Conservation (phyloP, 495 filamentous ascomycete species). For the Cenococcum geophilum region DNA sequence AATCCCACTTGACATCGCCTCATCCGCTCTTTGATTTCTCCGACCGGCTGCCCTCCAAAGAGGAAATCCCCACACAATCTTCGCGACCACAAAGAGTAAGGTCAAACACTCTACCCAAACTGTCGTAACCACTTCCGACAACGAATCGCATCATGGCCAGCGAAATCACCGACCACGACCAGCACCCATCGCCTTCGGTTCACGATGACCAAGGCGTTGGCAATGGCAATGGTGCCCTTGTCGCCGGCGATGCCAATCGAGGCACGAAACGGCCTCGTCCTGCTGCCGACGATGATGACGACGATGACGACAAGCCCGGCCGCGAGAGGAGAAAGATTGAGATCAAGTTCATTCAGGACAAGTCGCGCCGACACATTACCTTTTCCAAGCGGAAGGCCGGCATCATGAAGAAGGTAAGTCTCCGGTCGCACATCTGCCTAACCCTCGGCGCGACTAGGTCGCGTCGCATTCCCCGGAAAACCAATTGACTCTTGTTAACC, state of each 20-base stretch:
- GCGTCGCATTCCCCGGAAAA: conserved; percentile 27
- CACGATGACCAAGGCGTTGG: conserved; percentile 55
- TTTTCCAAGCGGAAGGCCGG: conserved; percentile 99
- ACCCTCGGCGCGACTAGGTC: conserved; percentile 12
- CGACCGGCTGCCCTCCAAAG: conserved; percentile 26
- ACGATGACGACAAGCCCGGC: conserved; percentile 96
- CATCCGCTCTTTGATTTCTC: too few species aligned
- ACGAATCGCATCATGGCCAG: conserved; percentile 32
- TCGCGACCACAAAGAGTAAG: conserved; percentile 33
- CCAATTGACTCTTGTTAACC: conserved; percentile 17
- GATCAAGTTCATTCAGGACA: conserved; percentile 99
- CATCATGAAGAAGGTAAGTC: conserved; percentile 98
- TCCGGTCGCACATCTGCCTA: conserved; percentile 14
- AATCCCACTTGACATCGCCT: not conserved
- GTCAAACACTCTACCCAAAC: conserved; percentile 28
- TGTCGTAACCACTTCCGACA: conserved; percentile 22
- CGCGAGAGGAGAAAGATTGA: conserved; percentile 99
- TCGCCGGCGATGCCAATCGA: conserved; percentile 57
- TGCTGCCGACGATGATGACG: conserved; percentile 85
- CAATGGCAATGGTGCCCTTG: conserved; percentile 53
- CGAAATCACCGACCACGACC: conserved; percentile 43
- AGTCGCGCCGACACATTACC: conserved; percentile 98
- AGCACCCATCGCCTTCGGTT: conserved; percentile 39
- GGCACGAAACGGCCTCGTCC: conserved; percentile 87
- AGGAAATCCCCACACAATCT: conserved; percentile 33